Base-by-base conservation (phyloP, 2,329 filamentous ascomycete species). In the Alternaria incomplexa region DNA sequence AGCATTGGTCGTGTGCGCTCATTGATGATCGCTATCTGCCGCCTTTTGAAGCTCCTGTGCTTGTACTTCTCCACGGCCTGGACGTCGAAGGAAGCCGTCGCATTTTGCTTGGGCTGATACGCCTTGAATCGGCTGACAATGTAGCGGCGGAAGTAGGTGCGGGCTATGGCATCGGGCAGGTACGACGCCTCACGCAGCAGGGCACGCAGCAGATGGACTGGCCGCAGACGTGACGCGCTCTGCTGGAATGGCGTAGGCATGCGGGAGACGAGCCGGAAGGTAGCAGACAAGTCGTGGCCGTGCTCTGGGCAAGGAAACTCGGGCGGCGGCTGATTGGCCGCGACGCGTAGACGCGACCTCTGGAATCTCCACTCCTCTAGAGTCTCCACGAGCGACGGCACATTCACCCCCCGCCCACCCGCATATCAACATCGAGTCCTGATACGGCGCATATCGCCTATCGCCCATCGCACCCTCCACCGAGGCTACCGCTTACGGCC, bases 121-220 rank as follows among this genome's bases (percentile, higher is more conserved):
- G 82, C 78, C 55, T 83, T 82, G 76, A 86, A 89, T 64, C 84
- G 81, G 36, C 72, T 65, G 32, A 85, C 64, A 47, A 86, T 78
- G 74, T 87, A 81, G 55, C 80, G 70, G 61, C 80, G 81, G 74
- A 87, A 81, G 77, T 85, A 86, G 30, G 67, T 57, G 66, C 85
- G 83, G 43, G 87, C 85, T 61, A 82, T 77, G 2, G 85, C 81
- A 71, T 90, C 87, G 26, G 88, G 87, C 43, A 90, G 84, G 69
- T 90, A 90, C 58, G 85, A 83, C 65, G 83, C 83, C 79, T 89
- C 85, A 62, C 88, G 85, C 43, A 90, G 83, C 10, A 88, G 81
- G 23, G 84, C 81, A 52, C 88, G 86, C 66, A 87, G 81, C 48
- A 88, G 77, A 71, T 86, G 83, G 25, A 81, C 69, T 25, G 80